Conservation (phyloP, 176 grass and related monocot species). For the Oryza officinalis region DNA sequence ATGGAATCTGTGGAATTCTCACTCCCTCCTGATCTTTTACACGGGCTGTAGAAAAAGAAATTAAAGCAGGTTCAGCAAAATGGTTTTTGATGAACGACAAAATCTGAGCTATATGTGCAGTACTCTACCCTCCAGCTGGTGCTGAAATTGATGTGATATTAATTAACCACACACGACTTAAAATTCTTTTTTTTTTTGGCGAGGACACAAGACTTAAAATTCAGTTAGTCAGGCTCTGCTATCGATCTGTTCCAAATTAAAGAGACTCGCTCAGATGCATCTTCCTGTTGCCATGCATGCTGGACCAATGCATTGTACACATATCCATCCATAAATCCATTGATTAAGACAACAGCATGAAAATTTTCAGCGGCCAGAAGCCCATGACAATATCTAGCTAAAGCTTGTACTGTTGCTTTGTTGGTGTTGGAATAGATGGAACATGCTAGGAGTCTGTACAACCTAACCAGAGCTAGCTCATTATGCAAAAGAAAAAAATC, state of each 20-base stretch:
- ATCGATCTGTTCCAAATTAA: not conserved
- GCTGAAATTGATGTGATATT: not conserved
- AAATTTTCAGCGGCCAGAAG: conserved; percentile 14
- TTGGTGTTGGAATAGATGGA: conserved; percentile 26
- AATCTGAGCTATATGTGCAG: no score
- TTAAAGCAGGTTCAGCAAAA: no score
- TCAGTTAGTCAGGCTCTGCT: no score
- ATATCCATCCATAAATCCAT: not conserved
- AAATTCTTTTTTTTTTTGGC: no score
- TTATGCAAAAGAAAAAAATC: not conserved
- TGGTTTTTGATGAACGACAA: no score
- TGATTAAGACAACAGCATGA: conserved; percentile 19
- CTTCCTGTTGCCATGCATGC: not conserved
- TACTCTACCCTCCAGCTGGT: not conserved
- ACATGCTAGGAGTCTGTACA: not conserved
- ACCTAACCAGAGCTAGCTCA: not conserved
- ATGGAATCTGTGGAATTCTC: no score
- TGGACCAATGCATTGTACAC: not conserved
- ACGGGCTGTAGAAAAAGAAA: no score
- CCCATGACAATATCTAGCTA: not conserved
- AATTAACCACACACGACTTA: not conserved
- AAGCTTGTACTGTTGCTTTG: not conserved
- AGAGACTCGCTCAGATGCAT: not conserved
- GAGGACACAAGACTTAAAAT: not conserved
- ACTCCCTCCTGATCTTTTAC: no score